Percentiles rank a stretch among this genome's conserved stretches.
phyloP scores from a whole-genome alignment of 2,329 filamentous ascomycete genomes.

The Cladosporium phlei region DNA sequence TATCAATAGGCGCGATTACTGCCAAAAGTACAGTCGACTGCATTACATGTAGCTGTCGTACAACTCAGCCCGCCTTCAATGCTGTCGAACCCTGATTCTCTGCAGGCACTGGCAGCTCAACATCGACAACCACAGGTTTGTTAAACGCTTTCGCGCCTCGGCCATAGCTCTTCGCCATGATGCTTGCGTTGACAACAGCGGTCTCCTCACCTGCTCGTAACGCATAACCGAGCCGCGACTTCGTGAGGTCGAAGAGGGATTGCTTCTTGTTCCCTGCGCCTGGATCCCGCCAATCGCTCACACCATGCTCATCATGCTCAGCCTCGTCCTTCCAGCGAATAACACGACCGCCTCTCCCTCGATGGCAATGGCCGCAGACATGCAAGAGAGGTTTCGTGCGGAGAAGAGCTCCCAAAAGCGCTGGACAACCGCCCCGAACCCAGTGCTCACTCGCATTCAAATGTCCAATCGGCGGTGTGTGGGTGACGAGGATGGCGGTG shows the following conservation, averaged over 20 bases:
- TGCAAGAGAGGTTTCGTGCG: conserved; percentile 59
- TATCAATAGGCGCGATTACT: conserved; percentile 5
- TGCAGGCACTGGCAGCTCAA: conserved; percentile 60
- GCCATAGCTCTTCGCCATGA: conserved; percentile 61
- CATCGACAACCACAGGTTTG: conserved; percentile 78
- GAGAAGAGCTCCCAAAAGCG: conserved; percentile 54
- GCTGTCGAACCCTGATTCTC: neutral
- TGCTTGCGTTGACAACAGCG: conserved; percentile 74
- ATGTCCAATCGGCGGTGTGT: conserved; percentile 61
- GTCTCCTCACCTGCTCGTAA: conserved; percentile 55
- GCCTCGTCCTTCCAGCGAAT: conserved; percentile 58
- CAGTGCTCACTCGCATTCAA: conserved; percentile 45
- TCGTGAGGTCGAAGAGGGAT: conserved; percentile 59
- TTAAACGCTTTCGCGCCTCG: conserved; percentile 58
- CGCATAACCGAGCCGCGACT: conserved; percentile 31
- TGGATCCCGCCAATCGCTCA: conserved; percentile 55
- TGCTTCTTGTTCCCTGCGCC: conserved; percentile 55
- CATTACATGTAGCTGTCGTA: neutral
- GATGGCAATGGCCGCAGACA: conserved; percentile 69
- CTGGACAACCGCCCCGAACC: conserved; percentile 56
- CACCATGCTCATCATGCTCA: conserved; percentile 33
- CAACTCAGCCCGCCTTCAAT: neutral
- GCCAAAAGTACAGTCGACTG: neutral
- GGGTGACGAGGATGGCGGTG: conserved; percentile 64
- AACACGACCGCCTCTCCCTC: conserved; percentile 59